Base-by-base conservation (phyloP, 352 stramenopile species). In the Globisporangium polare region DNA sequence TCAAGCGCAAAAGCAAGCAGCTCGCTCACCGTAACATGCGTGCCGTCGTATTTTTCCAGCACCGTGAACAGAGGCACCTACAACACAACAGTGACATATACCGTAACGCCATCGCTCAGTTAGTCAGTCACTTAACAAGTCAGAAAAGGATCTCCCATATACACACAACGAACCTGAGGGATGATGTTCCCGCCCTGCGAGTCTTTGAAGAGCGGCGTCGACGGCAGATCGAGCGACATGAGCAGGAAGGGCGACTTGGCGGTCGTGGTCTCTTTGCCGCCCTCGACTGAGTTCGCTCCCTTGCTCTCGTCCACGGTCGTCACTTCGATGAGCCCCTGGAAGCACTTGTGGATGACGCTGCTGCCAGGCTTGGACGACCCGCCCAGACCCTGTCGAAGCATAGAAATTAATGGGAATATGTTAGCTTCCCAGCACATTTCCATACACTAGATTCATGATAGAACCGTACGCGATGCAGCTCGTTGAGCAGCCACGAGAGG, bases 151-250 rank as follows among this genome's bases (percentile, higher is more conserved):
- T n/a, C n/a, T n/a, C n/a, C n/a, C n/a, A n/a, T n/a, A n/a, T n/a
- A n/a, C n/a, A n/a, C 63, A 33, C 15, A 33, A 43, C 63, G 20
- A 49, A 95, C 83, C 71, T 96, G 85, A 58, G 97, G 97, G 63
- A 99, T 99, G 33, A 99, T 97, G 55, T 99, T 94, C 58, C 96
- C 95, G 53, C 94, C 86, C 68, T 98, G 89, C 8, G 92, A 97
- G 72, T 99, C 97, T 62, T 99, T 99, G 73, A 99, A 99, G 1
- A 99, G 74, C 17, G 97, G 97, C 53, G 97, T 99, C 58, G 97
- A 93, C 8, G 97, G 97, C 53, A 99, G 92, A 73, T 99, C 97
- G 12, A 99, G 70, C 20, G 96, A 97, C 51, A 99, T 78, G 58
- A 99, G 90, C 86, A 95, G 62, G 53, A 91, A 93, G 6, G 86